These are phyloP conservation scores for Chlorella sp. DNA, from an alignment of 139 green algal species.

Conservation along the genomic window DNA sequence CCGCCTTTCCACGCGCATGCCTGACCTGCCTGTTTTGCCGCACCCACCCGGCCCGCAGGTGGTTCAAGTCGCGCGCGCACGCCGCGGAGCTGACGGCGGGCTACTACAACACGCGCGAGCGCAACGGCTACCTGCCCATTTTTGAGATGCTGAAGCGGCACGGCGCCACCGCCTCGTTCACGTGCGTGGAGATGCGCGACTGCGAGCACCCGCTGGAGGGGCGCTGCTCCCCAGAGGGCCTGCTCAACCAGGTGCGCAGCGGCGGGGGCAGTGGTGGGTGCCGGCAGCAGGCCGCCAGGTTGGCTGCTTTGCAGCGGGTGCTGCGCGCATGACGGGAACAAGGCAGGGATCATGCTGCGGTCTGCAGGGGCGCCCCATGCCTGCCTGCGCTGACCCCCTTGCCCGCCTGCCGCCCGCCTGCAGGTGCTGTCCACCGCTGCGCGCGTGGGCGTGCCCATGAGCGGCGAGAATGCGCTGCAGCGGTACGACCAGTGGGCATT, in stretches of 20 bases:
- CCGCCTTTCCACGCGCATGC: too few species aligned
- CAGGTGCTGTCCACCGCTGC: conserved; percentile 80
- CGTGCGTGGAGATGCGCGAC: conserved; percentile 99
- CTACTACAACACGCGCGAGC: conserved; percentile 97
- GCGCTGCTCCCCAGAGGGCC: conserved; percentile 87
- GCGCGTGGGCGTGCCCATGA: conserved; percentile 77
- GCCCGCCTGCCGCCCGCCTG: background rate
- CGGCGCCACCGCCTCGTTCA: conserved; percentile 90
- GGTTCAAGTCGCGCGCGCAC: conserved; percentile 94
- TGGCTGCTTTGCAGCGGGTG: too few species aligned
- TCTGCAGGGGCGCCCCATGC: background rate
- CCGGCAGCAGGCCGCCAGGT: background rate
- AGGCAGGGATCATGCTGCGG: too few species aligned
- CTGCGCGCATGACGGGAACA: background rate
- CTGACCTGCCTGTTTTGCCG: background rate
- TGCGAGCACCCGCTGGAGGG: conserved; percentile 94
- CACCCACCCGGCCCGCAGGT: conserved; percentile 44
- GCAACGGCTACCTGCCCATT: conserved; percentile 86
- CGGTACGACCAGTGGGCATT: conserved; percentile 95
- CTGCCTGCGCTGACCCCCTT: background rate
- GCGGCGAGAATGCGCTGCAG: conserved; percentile 97
- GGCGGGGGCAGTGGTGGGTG: background rate
- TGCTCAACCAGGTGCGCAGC: conserved; percentile 73
- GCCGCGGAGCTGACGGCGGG: conserved; percentile 97
- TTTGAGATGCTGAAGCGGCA: conserved; percentile 67